These are phyloP conservation scores for Hypoxylon sp. DNA, from an alignment of 2,329 filamentous ascomycete genomes.

Conservation along the genomic window DNA sequence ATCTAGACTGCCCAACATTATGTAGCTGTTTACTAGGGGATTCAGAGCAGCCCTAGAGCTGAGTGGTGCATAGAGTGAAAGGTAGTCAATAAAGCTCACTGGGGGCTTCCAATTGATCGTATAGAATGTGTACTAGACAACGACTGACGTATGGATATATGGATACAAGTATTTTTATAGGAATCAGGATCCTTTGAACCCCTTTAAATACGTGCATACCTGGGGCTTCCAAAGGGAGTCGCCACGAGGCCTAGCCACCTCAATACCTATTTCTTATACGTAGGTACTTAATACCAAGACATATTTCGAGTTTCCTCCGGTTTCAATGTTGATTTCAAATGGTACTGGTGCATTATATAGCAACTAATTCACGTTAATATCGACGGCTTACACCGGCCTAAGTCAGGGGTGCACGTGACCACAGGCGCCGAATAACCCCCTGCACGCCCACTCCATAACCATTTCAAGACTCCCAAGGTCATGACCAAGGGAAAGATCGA, in stretches of 20 bases:
- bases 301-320: no score
- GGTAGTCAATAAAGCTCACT: no score
- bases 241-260: neutral
- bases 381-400: neutral
- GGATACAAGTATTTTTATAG: neutral
- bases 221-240: neutral
- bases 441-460: neutral
- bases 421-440: neutral
- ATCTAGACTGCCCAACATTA: neutral
- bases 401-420: neutral
- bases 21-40: neutral
- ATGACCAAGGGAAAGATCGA: neutral
- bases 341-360: no score
- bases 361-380: no score
- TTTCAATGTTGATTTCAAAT: neutral
- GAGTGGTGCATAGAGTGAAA: no score
- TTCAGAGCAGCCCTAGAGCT: neutral
- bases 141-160: neutral
- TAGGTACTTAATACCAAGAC: no score
- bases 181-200: neutral
- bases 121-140: neutral
- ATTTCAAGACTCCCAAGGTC: no score
- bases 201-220: neutral
- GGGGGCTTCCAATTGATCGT: no score
- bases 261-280: no score